These are phyloP conservation scores for Penicillium dipodomyicola DNA, from an alignment of 495 filamentous ascomycete genomes.

Conservation along the genomic window DNA sequence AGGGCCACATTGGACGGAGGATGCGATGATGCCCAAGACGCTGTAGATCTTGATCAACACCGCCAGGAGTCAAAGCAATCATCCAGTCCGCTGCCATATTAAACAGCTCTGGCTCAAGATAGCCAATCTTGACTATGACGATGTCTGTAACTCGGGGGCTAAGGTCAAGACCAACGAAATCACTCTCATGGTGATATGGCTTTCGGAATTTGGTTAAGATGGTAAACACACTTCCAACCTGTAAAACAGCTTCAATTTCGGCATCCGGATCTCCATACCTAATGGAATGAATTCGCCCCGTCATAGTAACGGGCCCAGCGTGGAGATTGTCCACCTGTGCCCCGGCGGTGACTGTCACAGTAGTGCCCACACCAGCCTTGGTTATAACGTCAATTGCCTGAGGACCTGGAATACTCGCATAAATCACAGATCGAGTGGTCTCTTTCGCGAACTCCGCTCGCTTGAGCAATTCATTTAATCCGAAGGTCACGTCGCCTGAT, in stretches of 20 bases:
- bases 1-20: slow-evolving; percentile 55
- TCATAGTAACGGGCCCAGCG: slow-evolving; percentile 52
- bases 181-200: slow-evolving; percentile 55
- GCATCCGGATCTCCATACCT: slow-evolving; percentile 52
- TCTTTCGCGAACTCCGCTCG: slow-evolving; percentile 46
- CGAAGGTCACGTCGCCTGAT: slow-evolving; percentile 56
- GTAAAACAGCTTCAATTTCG: slow-evolving; percentile 49
- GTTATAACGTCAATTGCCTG: slow-evolving; percentile 45
- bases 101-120: slow-evolving; percentile 56
- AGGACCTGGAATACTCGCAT: slow-evolving; percentile 55
- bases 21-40: slow-evolving; percentile 51
- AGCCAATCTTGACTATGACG: slow-evolving; percentile 60
- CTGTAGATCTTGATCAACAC: slow-evolving; percentile 53
- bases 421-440: slow-evolving; percentile 48
- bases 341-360: slow-evolving; percentile 53
- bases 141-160: slow-evolving; percentile 48
- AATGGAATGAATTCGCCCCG: slow-evolving; percentile 52
- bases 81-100: slow-evolving; percentile 57
- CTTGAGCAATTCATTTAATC: slow-evolving; percentile 44
- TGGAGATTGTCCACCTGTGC: slow-evolving; percentile 55
- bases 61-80: slow-evolving; percentile 53
- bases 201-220: slow-evolving; percentile 57
- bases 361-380: slow-evolving; percentile 49
- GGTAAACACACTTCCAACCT: slow-evolving; percentile 52
- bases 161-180: slow-evolving; percentile 52